These are phyloP conservation scores for Eruca vesicaria DNA, from an alignment of 441 rosid genomes.

Conservation along the genomic window DNA sequence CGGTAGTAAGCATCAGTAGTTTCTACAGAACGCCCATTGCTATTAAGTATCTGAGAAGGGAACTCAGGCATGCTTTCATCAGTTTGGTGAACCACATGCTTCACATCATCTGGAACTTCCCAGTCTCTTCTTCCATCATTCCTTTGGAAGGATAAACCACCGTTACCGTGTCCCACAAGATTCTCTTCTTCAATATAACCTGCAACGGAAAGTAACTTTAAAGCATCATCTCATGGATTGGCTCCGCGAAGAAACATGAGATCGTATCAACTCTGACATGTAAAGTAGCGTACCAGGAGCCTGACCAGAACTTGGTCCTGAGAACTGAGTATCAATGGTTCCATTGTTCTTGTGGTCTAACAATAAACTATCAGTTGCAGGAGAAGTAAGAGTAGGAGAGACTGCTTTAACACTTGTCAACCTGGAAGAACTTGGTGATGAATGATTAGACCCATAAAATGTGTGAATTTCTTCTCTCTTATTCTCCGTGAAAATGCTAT, in stretches of 20 bases:
- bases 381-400: constrained; percentile 42
- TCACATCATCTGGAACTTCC: constrained; percentile 42
- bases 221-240: constrained; percentile 17
- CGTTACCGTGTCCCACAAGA: constrained; percentile 36
- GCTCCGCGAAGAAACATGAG: constrained; percentile 1
- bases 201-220: constrained; percentile 32
- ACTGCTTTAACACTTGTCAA: constrained; percentile 38
- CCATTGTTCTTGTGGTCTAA: constrained; percentile 43
- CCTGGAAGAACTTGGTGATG: constrained; percentile 35
- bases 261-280: background rate
- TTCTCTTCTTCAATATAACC: constrained; percentile 43
- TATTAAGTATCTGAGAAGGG: constrained; percentile 33
- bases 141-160: constrained; percentile 36
- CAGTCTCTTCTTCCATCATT: constrained; percentile 36
- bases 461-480: constrained; percentile 62
- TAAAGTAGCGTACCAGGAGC: constrained; percentile 49
- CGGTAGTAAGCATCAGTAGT: constrained; percentile 47
- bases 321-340: constrained; percentile 36
- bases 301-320: constrained; percentile 35
- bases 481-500: constrained; percentile 39
- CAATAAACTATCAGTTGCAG: constrained; percentile 42
- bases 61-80: constrained; percentile 38
- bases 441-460: constrained; percentile 51
- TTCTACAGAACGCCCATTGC: constrained; percentile 39
- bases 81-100: constrained; percentile 37